Base-by-base conservation (phyloP, 176 grass and related monocot genomes). In the Hsuehochloa calcarea region DNA sequence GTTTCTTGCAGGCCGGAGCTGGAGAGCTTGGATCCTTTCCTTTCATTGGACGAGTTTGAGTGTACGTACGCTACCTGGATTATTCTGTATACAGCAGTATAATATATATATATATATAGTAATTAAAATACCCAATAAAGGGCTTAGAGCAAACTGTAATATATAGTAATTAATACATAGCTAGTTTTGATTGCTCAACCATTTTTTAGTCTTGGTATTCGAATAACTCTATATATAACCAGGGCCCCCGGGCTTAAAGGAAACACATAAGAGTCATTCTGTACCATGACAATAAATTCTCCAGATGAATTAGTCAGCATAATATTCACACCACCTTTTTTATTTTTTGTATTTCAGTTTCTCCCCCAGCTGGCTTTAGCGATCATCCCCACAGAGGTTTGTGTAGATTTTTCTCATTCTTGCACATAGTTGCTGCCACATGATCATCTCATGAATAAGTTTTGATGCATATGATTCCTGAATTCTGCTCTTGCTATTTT, bases 331-430 rank as follows among this genome's bases (percentile, higher is more conserved):
- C 52, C 4, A 72, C 40, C 19, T 77, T 81, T 6, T 2, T 51
- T 80, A 52, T 12, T 35, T 26, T 68, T 10, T 46, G 10, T 15
- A 44, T 49, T 82, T 22, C 90, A 97, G 94, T 97, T 72, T 90
- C 94, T 37, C 44, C 71, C 19, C 94, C 94, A 23, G 92, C 92
- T 41, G 92, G 75, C 29, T 97, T 97, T 40, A 62, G 37, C 37
- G 89, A 97, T 60, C 94, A 97, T 84, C 94, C 94, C 47, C 94
- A 97, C 85, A 88, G 91, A 90, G 94, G 86, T 91, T 84, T 52
- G 65, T 49, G 29, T 56, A 39, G n/a, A 1, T 3, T 29, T 52
- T 31, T 41, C 0, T 5, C 11, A 8, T 39, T 1, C 54, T 23
- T 34, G 40, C 20, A 8, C 34, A 4, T 54, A 50, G 5, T 72